Percentiles rank a stretch among this genome's conserved stretches.
These are phyloP conservation scores for Parasarocladium wereldwijsianum DNA, from an alignment of 2,329 filamentous ascomycete genomes.

Conservation along the genomic window DNA sequence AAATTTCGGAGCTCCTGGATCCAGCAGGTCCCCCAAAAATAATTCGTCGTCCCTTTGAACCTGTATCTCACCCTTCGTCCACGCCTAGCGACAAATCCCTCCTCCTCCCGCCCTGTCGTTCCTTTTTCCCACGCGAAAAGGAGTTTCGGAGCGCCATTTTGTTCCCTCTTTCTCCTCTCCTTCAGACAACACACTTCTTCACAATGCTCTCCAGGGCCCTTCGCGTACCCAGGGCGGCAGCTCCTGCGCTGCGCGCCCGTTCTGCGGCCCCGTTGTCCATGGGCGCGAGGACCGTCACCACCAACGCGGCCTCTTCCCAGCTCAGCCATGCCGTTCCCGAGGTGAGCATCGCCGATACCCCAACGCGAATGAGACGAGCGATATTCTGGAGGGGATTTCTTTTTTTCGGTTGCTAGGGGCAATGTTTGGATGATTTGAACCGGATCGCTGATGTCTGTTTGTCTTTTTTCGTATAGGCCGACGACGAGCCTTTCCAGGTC, in stretches of 20 bases:
- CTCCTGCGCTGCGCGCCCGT: constrained; percentile 24
- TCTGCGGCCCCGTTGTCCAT: constrained; percentile 22
- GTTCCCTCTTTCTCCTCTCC: background rate
- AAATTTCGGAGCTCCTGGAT: constrained; percentile 27
- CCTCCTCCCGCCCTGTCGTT: background rate
- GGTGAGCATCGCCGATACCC: constrained; percentile 25
- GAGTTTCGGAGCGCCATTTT: no score
- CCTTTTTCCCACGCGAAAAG: background rate
- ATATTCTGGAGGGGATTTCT: background rate
- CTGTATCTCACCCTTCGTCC: constrained; percentile 2
- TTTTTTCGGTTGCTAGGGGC: background rate
- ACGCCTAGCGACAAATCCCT: constrained; percentile 6
- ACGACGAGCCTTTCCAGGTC: constrained; percentile 86
- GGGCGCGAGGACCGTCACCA: constrained; percentile 69
- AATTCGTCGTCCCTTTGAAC: constrained; percentile 6
- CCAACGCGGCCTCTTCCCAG: constrained; percentile 84
- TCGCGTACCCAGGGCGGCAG: constrained; percentile 42
- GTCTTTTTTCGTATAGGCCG: constrained; percentile 43
- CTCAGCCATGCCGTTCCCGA: constrained; percentile 57
- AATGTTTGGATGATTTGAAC: constrained; percentile 1
- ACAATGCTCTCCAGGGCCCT: constrained; percentile 60
- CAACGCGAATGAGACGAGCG: background rate
- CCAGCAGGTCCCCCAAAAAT: constrained; percentile 4
- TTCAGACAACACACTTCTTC: constrained; percentile 4
- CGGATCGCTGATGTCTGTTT: constrained; percentile 8